These are phyloP conservation scores for Tetrahymena malaccensis DNA, from an alignment of 73 alveolate genomes.

Conservation along the genomic window DNA sequence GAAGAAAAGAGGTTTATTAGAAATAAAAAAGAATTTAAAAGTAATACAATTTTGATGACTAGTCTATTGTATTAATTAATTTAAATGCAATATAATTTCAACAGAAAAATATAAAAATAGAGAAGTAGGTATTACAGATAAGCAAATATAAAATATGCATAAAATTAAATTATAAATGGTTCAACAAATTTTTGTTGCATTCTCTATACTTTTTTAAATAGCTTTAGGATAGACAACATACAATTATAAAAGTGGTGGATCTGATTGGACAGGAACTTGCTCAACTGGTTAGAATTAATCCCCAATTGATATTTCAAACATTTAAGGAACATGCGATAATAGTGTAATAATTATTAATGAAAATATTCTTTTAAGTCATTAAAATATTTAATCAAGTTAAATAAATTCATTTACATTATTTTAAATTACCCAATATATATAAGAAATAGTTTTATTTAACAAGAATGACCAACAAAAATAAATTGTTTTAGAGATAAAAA, in stretches of 20 bases:
- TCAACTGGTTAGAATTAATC: slow-evolving; percentile 6
- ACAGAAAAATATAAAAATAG: neutral
- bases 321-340: slow-evolving; percentile 43
- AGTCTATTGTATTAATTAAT: neutral
- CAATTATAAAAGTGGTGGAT: neutral
- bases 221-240: neutral
- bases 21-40: neutral
- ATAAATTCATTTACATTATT: no score
- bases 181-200: neutral
- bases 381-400: no score
- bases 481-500: no score
- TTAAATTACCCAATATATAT: no score
- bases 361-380: no score
- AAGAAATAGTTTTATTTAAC: no score
- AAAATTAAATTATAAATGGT: neutral
- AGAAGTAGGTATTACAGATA: neutral
- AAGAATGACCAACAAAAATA: no score
- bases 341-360: neutral
- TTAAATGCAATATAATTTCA: neutral
- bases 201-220: neutral
- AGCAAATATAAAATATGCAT: neutral
- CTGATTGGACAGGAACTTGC: slow-evolving; percentile 9
- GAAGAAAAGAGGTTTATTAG: neutral
- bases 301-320: slow-evolving; percentile 17
- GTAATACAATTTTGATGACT: neutral